Evolutionary conservation across 805 yeast genomes (phyloP), one percentile per base, ranked within the genome.

Genomic region (Yamadazyma olivae): DNA sequence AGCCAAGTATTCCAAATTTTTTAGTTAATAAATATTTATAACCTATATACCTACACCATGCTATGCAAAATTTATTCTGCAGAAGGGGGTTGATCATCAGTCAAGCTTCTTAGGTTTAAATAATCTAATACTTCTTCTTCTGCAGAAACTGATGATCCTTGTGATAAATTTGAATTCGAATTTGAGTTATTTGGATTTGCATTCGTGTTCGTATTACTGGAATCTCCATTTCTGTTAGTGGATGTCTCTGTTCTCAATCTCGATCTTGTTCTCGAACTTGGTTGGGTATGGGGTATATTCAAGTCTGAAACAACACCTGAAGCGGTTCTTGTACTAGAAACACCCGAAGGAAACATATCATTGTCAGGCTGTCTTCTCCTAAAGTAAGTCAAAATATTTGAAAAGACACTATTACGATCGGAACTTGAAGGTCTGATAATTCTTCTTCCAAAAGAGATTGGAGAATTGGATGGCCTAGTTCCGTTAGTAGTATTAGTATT

Each of bases 1-100:
- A 50, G 70, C 71, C 32, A 76, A 69, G 39, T 74, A 77, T 44
- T 71, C 87, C 13, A 82, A 78, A 53, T 83, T 84, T 53, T 84
- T 84, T 49, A 56, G 36, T 7, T 63, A 45, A 15, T n/a, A n/a
- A n/a, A n/a, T n/a, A 13, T 17, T 15, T 20, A 22, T 28, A 7
- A 25, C 7, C 12, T 6, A 15, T 27, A 27, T 27, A 27, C n/a
- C n/a, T n/a, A n/a, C n/a, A n/a, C n/a, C n/a, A n/a, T n/a, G n/a
- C n/a, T n/a, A n/a, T n/a, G n/a, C n/a, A n/a, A n/a, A n/a, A n/a
- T n/a, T n/a, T n/a, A n/a, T n/a, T n/a, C n/a, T n/a, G n/a, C n/a
- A n/a, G n/a, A n/a, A n/a, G n/a, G n/a, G n/a, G n/a, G 23, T 7
- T 20, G 7, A 10, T 20, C 23, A 20, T 20, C 23, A 20, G 23